Base-by-base conservation (phyloP, 202 grass and related monocot species). In the Cymbopogon flexuosus region DNA sequence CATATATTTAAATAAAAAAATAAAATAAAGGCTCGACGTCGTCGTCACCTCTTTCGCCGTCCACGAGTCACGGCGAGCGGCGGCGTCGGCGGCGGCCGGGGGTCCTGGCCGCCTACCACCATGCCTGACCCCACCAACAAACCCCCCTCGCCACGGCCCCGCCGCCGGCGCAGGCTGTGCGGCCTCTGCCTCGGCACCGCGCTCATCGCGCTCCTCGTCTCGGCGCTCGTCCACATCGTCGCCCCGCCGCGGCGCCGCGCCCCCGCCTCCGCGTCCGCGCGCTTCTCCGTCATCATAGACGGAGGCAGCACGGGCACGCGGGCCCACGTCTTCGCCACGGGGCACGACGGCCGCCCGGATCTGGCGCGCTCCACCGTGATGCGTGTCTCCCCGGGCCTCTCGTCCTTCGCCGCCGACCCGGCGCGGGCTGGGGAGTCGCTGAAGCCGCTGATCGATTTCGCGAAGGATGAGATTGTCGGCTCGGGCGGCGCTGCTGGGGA, bases 301-400 rank as follows among this genome's bases (percentile, higher is more conserved):
- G 95, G 72, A 9, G 92, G 95, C 6, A 94, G 92, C 82, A 91
- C 90, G 14, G 91, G 94, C 40, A 91, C 86, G 8, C 81, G 94
- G 71, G 91, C 84, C 6, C 94, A 97, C 57, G 81, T 97, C 19
- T 97, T 97, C 81, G 70, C 78, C 11, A 0, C 35, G 49, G 80
- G 87, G n/a, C 59, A 62, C 58, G 66, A 92, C 37, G 88, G 90
- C 46, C 76, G 82, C 35, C 88, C 90, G 76, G 95, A 94, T 98
- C 88, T 87, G 62, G 63, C 80, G 63, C 86, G 84, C 46, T 91
- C 84, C 62, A 52, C 58, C n/a, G 92, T 94, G 86, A 91, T 94
- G 90, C 87, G 92, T 59, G 87, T 90, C 24, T 82, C 83, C 14
- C 95, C 94, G 21, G 92, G 92, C 22, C 79, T 97, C 6, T 97